Percentiles rank a stretch among this genome's conserved stretches.
These are phyloP conservation scores for Epichloe aotearoae DNA, from an alignment of 2,329 filamentous ascomycete species.

Conservation along the genomic window DNA sequence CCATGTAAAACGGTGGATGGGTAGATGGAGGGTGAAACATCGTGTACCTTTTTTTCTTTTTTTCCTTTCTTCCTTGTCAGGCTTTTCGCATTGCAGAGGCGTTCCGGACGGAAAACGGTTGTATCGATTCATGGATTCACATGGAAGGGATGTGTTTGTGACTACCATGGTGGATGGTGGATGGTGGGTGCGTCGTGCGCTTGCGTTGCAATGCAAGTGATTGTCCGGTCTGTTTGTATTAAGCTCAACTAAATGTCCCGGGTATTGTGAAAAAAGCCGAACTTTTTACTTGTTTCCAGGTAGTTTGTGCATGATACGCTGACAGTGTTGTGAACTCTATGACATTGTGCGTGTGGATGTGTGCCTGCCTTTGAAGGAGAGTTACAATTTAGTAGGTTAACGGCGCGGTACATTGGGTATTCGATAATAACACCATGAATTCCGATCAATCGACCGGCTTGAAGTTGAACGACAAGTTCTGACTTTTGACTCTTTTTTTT, in stretches of 20 bases:
- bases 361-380: too few species aligned
- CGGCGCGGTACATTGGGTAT: too few species aligned
- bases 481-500: too few species aligned
- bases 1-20: background rate
- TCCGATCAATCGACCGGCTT: too few species aligned
- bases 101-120: background rate
- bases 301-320: background rate
- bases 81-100: slow-evolving; percentile 7
- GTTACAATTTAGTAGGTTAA: too few species aligned
- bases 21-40: background rate
- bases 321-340: background rate
- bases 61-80: background rate
- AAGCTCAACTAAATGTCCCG: background rate
- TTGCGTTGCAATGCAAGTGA: background rate
- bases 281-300: background rate
- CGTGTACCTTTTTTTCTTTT: background rate
- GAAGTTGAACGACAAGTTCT: too few species aligned
- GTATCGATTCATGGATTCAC: background rate
- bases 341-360: too few species aligned
- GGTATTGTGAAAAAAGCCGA: too few species aligned
- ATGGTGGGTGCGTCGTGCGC: background rate
- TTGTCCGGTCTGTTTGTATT: background rate
- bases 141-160: background rate
- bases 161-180: background rate
- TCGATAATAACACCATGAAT: too few species aligned